Percentiles rank a stretch among this genome's conserved stretches.
Conservation (phyloP, 2,329 filamentous ascomycete genomes). For the Peltaster fructicola region DNA sequence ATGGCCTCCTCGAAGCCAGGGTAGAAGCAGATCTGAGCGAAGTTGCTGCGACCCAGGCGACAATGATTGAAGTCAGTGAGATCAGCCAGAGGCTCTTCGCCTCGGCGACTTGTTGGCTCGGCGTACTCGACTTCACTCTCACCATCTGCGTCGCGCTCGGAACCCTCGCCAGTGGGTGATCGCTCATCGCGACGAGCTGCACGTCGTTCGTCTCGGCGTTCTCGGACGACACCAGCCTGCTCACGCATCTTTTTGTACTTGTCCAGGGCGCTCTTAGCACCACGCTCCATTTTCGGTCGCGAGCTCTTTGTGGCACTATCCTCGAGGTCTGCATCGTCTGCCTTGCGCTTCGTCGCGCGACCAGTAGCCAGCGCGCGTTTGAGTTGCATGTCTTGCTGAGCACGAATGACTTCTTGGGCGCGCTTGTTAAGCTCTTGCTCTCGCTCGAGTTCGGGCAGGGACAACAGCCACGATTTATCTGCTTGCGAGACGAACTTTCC, state of each 20-base stretch:
- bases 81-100: conserved; percentile 49
- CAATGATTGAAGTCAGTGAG: conserved; percentile 71
- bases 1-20: conserved; percentile 74
- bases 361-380: conserved; percentile 46
- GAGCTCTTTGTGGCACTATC: conserved; percentile 53
- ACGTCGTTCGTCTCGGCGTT: conserved; percentile 8
- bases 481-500: conserved; percentile 51
- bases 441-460: conserved; percentile 74
- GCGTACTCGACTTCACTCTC: conserved; percentile 72
- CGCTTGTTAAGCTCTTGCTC: conserved; percentile 83
- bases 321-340: conserved; percentile 59
- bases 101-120: conserved; percentile 24
- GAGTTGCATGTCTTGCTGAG: conserved; percentile 65
- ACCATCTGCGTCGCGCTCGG: conserved; percentile 42
- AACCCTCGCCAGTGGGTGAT: conserved; percentile 23
- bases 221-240: conserved; percentile 39
- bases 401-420: conserved; percentile 62
- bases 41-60: conserved; percentile 67
- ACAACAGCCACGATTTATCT: conserved; percentile 49
- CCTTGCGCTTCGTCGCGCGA: conserved; percentile 49
- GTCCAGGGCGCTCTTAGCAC: conserved; percentile 55
- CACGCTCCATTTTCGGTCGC: conserved; percentile 24
- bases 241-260: conserved; percentile 44
- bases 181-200: conserved; percentile 30
- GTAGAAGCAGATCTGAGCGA: conserved; percentile 83